Evolutionary conservation across 306 rosid genomes (phyloP).

Genomic region (Quercus agrifolia): DNA sequence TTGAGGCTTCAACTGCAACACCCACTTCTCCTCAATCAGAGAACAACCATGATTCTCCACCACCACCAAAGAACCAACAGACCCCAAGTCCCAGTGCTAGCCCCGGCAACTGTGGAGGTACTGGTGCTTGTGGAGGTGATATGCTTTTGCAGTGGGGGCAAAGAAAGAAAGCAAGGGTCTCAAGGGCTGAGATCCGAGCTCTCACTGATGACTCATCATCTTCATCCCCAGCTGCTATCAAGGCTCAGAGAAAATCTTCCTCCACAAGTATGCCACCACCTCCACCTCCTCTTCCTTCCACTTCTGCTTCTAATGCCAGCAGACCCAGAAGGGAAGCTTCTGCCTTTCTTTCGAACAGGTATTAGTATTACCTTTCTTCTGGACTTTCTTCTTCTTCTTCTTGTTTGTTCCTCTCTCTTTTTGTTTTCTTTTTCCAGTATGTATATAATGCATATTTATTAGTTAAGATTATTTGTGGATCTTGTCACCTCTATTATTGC

Average conservation of each 20-base stretch:
- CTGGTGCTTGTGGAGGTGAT: conserved; percentile 38
- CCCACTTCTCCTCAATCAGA: conserved; percentile 17
- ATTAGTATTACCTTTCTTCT: conserved; percentile 5
- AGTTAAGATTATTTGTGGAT: not conserved
- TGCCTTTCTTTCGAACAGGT: conserved; percentile 43
- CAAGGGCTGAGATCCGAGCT: conserved; percentile 47
- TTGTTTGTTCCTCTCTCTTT: not conserved
- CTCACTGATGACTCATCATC: conserved; percentile 52
- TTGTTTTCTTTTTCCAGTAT: not conserved
- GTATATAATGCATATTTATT: not conserved
- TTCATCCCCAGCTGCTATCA: conserved; percentile 22
- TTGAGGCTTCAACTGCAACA: conserved; percentile 1
- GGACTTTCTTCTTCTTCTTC: not conserved
- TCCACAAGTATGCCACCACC: conserved; percentile 28
- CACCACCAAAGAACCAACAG: conserved; percentile 13
- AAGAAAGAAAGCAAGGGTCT: conserved; percentile 52
- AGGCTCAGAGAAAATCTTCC: conserved; percentile 33
- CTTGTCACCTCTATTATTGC: not conserved
- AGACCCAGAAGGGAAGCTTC: conserved; percentile 45
- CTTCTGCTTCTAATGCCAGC: conserved; percentile 25
- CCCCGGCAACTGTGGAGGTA: conserved; percentile 26
- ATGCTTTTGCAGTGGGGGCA: conserved; percentile 68
- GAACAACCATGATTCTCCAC: conserved; percentile 16
- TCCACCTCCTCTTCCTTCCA: conserved; percentile 42
- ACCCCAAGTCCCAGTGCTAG: conserved; percentile 31